Percentiles rank a stretch among this genome's conserved stretches.
These are phyloP conservation scores for Gryganskiella cystojenkinii DNA, from an alignment of 192 early-diverging fungal genomes.

Conservation along the genomic window DNA sequence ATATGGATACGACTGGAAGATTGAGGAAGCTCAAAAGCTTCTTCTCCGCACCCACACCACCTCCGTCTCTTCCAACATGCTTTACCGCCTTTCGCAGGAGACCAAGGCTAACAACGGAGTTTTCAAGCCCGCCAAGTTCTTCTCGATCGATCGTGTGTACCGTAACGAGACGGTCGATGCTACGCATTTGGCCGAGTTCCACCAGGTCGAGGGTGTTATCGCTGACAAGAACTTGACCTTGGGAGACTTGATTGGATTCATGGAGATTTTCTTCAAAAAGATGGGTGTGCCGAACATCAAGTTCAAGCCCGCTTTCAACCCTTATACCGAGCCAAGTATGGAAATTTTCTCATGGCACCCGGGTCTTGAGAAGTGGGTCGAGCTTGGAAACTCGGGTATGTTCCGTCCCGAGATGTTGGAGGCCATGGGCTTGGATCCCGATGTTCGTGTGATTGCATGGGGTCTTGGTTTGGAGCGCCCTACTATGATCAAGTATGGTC, in stretches of 20 bases:
- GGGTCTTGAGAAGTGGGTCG: slow-evolving; percentile 87
- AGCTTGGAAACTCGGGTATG: slow-evolving; percentile 99
- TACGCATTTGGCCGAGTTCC: slow-evolving; percentile 99
- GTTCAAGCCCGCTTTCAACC: slow-evolving; percentile 99
- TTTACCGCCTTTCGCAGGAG: slow-evolving; percentile 91
- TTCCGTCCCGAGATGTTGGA: slow-evolving; percentile 99
- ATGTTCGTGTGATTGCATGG: slow-evolving; percentile 97
- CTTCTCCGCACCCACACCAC: slow-evolving; percentile 98
- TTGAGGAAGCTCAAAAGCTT: slow-evolving; percentile 92
- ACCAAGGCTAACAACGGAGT: slow-evolving; percentile 61
- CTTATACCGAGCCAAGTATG: slow-evolving; percentile 99
- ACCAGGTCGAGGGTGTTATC: slow-evolving; percentile 99
- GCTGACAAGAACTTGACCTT: slow-evolving; percentile 95
- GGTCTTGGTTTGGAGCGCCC: slow-evolving; percentile 97
- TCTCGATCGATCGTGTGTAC: slow-evolving; percentile 99
- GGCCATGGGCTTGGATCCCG: slow-evolving; percentile 93
- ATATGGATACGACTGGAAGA: slow-evolving; percentile 93
- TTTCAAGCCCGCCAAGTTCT: slow-evolving; percentile 97
- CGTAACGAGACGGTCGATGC: slow-evolving; percentile 98
- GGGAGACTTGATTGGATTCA: slow-evolving; percentile 95
- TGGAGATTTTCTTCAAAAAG: slow-evolving; percentile 97
- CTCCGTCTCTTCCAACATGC: slow-evolving; percentile 90
- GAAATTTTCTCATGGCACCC: slow-evolving; percentile 99
- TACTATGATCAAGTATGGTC: slow-evolving; percentile 98
- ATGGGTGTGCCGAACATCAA: slow-evolving; percentile 93